Base-by-base conservation (phyloP, 2,329 filamentous ascomycete genomes). In the Claviceps pazoutovae region DNA sequence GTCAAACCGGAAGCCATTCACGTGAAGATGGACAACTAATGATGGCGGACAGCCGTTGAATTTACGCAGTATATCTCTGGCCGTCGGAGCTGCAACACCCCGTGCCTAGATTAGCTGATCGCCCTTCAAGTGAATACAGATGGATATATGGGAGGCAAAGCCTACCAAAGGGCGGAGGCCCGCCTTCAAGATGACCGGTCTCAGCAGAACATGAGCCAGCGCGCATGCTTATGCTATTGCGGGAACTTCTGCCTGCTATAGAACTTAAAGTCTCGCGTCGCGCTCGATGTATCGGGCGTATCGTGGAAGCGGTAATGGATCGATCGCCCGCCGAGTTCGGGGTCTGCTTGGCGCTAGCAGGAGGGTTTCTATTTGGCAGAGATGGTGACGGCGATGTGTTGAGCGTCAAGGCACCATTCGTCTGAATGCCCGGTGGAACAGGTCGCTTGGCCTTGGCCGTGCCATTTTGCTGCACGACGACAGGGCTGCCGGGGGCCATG, bases 1-100 rank as follows among this genome's bases (percentile, higher is more conserved):
- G 59, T 97, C 91, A 69, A 98, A 95, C 53, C 86, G 82, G 64
- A 95, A 97, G 68, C 95, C 84, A 4, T 79, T 88, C 9, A 82
- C 76, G 63, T 96, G 83, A 36, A 98, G 73, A 65, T 96, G 90
- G 23, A 98, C 74, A 49, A 91, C 81, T 23, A 98, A 73, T 4
- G 91, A 97, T 0, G 93, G 90, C 8, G 83, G 80, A 49, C 75
- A 75, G 74, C 88, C 61, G 69, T 75, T 74, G 67, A 84, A 89
- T 68, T 90, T 95, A 60, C 79, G 82, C n/a, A 97, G 74, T 47
- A 97, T 88, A 60, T 93, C 87, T 14, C 77, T 69, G 55, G 83
- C 80, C 34, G 82, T 85, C 64, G 84, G 78, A 44, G 91, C 88
- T 89, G 36, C 5, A 21, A 2, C 38, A 6, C 19, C 5, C 9